Evolutionary conservation across 768 basidiomycete genomes (phyloP).

Genomic region (Boletus edulis): DNA sequence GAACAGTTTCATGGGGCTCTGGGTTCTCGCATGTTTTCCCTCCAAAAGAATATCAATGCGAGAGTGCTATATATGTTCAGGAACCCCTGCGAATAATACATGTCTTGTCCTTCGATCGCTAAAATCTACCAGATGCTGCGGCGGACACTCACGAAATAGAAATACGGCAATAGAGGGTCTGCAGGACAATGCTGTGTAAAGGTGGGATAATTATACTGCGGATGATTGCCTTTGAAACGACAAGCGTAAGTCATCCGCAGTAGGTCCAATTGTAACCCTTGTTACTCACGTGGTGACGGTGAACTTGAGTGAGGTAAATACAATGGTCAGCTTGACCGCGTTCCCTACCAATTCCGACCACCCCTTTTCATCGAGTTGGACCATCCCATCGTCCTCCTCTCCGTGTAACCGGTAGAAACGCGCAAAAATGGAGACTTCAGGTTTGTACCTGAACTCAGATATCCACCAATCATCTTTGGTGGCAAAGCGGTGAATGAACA

Average conservation of each 20-base stretch:
- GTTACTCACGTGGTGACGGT: slow-evolving; percentile 30
- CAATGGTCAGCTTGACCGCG: slow-evolving; percentile 30
- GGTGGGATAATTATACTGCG: slow-evolving; percentile 15
- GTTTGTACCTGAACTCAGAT: slow-evolving; percentile 33
- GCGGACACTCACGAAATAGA: background rate
- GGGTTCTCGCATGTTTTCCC: too few species aligned
- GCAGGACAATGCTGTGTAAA: background rate
- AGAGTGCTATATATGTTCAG: background rate
- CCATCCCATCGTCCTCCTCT: slow-evolving; percentile 33
- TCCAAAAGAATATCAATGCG: too few species aligned
- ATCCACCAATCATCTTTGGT: slow-evolving; percentile 37
- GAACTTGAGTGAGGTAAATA: slow-evolving; percentile 35
- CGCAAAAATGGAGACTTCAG: slow-evolving; percentile 33
- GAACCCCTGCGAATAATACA: too few species aligned
- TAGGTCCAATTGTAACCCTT: background rate
- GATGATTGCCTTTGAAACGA: slow-evolving; percentile 25
- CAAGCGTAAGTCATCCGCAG: slow-evolving; percentile 9
- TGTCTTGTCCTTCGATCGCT: too few species aligned
- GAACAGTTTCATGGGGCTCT: too few species aligned
- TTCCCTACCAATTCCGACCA: slow-evolving; percentile 34
- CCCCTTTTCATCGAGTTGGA: slow-evolving; percentile 30
- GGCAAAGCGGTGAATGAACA: slow-evolving; percentile 34
- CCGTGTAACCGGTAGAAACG: slow-evolving; percentile 33
- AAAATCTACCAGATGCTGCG: background rate
- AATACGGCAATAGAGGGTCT: too few species aligned